A percentile compares a stretch with the other conserved stretches of the same genome.
phyloP scores from a whole-genome alignment of 73 alveolate species.

The Paramecium tetraurelia region DNA sequence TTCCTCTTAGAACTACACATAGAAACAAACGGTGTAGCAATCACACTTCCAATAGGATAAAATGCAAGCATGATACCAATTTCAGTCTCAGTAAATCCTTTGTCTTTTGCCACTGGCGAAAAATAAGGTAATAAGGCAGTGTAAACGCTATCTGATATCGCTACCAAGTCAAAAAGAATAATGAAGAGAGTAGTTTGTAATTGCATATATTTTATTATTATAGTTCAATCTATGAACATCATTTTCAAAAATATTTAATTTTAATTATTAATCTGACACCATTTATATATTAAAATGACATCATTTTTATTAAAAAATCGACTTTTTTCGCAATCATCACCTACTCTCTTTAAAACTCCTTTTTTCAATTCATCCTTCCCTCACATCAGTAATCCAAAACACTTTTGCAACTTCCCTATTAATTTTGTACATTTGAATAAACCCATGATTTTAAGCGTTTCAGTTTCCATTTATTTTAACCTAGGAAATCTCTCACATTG shows the following conservation, averaged over 20 bases:
- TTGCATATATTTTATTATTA: background rate
- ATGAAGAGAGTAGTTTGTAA: background rate
- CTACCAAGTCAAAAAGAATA: background rate
- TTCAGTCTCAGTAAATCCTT: constrained; percentile 11
- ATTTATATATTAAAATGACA: background rate
- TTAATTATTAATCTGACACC: background rate
- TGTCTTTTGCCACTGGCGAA: background rate
- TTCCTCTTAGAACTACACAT: background rate
- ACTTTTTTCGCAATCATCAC: background rate
- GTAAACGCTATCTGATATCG: constrained; percentile 1
- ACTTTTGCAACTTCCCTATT: background rate
- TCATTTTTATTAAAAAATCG: background rate
- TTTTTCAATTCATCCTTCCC: background rate
- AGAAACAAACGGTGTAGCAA: background rate
- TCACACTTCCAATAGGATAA: constrained; percentile 8
- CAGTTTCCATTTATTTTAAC: background rate
- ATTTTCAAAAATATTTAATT: background rate
- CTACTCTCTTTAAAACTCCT: background rate
- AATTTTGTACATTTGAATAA: background rate
- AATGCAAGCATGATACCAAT: constrained; percentile 24
- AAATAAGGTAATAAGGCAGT: background rate
- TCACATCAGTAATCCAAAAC: background rate
- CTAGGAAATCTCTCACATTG: background rate
- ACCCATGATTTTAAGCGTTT: background rate
- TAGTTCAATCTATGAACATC: background rate